These are phyloP conservation scores for Ceratocystis harringtonii DNA, from an alignment of 2,329 filamentous ascomycete species.

Conservation along the genomic window DNA sequence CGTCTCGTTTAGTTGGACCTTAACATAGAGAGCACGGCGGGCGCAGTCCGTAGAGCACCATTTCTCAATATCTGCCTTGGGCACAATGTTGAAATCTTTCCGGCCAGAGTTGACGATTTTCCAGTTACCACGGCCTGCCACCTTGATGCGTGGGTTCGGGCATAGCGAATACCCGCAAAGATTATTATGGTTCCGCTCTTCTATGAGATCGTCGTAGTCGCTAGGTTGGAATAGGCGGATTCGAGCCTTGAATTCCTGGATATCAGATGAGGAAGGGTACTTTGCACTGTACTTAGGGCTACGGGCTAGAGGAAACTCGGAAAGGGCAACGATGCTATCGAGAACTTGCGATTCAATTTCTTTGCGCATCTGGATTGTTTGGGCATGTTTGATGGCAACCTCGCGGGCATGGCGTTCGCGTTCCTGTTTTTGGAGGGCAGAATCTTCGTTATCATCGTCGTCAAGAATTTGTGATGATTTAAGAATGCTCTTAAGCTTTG, in stretches of 20 bases:
- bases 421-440: neutral
- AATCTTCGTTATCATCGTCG: constrained; percentile 14
- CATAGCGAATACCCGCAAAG: constrained; percentile 79
- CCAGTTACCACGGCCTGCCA: constrained; percentile 46
- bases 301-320: constrained; percentile 37
- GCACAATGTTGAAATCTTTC: constrained; percentile 51
- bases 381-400: constrained; percentile 68
- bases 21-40: constrained; percentile 65
- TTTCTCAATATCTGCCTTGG: constrained; percentile 57
- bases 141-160: constrained; percentile 42
- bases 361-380: constrained; percentile 68
- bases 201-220: constrained; percentile 79
- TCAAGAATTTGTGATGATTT: constrained; percentile 35
- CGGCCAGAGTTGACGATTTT: constrained; percentile 43
- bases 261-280: constrained; percentile 42
- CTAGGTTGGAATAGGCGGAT: constrained; percentile 65
- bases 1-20: constrained; percentile 73
- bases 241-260: constrained; percentile 46
- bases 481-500: constrained; percentile 40
- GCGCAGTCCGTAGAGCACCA: constrained; percentile 80
- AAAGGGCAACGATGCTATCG: constrained; percentile 54
- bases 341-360: constrained; percentile 61
- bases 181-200: constrained; percentile 72
- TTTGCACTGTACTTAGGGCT: constrained; percentile 28
- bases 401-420: constrained; percentile 32